Evolutionary conservation across 176 grass and related monocot species (phyloP).

Genomic region (Lolium perenne): DNA sequence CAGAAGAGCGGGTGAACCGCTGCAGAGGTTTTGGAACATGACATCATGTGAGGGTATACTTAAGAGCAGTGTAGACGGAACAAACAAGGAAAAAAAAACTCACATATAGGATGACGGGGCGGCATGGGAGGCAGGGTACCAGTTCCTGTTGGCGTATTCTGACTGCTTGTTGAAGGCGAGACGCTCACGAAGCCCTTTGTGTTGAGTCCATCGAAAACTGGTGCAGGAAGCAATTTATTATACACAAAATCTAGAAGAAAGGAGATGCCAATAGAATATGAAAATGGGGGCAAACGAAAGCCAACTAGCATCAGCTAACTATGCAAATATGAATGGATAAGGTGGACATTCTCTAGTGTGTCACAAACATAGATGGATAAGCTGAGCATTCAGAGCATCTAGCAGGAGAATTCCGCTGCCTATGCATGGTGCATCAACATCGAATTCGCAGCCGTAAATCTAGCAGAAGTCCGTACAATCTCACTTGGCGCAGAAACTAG

Average conservation of each 20-base stretch:
- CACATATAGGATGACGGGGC: constrained; percentile 60
- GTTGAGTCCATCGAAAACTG: constrained; percentile 54
- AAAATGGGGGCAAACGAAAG: constrained; percentile 1
- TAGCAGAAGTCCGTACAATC: constrained; percentile 27
- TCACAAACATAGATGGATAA: constrained; percentile 13
- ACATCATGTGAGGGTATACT: not conserved
- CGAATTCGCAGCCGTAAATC: not conserved
- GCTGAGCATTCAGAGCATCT: not conserved
- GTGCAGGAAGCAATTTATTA: not conserved
- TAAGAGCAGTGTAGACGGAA: not conserved
- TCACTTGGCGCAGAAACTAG: not conserved
- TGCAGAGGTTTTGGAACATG: constrained; percentile 44
- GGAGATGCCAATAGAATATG: not conserved
- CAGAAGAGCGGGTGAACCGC: constrained; percentile 95
- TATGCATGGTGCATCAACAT: not conserved
- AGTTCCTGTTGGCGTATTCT: constrained; percentile 59
- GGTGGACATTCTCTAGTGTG: not conserved
- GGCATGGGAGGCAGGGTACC: constrained; percentile 56
- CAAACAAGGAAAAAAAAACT: constrained; percentile 33
- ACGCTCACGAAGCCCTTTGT: constrained; percentile 70
- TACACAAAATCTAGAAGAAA: constrained; percentile 32
- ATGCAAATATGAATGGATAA: not conserved
- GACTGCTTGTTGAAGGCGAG: constrained; percentile 62
- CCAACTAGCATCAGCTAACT: not conserved
- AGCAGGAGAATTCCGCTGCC: not conserved